Base-by-base conservation (phyloP, 2,329 filamentous ascomycete species). In the Ophiostoma quercus region DNA sequence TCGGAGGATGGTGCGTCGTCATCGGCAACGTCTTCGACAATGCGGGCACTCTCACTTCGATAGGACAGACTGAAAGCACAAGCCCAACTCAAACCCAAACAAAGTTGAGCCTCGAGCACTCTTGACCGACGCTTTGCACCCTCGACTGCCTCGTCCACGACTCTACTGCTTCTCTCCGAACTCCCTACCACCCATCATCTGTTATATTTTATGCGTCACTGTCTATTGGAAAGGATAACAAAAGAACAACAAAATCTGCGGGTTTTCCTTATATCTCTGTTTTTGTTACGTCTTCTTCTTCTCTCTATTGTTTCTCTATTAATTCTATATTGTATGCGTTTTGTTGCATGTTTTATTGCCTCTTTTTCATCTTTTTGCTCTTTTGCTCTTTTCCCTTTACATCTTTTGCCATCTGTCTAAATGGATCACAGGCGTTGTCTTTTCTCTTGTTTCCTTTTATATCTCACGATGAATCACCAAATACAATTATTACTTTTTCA, bases 291-390 rank as follows among this genome's bases (percentile, higher is more conserved):
- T 39, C 12, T 65, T 39, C 25, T 65, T 39, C 7, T 5, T 39
- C 37, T n/a, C 19, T 65, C 14, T 39, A n/a, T 34, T 37, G 32
- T 65, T 19, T 22, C 12, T 63, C 12, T 63, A 16, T 16, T 9
- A 29, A 14, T 62, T 62, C 57, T 62, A 62, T 65, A 89, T 98
- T 78, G 97, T 86, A n/a, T 57, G 60, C 16, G 32, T 47, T 57
- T 16, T 47, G 7, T 39, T 66, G 29, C 43, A 57, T 68, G 29
- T 70, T 22, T 82, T 60, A 41, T n/a, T 47, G 6, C 19, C 43
- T 47, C 43, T 51, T 47, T 60, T 47, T 7, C 63, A 65, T 41
- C 67, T 47, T 62, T 62, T 34, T 34, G 34, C 34, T 34, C 34
- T 34, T 5, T 34, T 34, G 34, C 34, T 34, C 34, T 34, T 34